phyloP scores from a whole-genome alignment of 441 rosid genomes.

The Pelargonium cotyledonis region DNA sequence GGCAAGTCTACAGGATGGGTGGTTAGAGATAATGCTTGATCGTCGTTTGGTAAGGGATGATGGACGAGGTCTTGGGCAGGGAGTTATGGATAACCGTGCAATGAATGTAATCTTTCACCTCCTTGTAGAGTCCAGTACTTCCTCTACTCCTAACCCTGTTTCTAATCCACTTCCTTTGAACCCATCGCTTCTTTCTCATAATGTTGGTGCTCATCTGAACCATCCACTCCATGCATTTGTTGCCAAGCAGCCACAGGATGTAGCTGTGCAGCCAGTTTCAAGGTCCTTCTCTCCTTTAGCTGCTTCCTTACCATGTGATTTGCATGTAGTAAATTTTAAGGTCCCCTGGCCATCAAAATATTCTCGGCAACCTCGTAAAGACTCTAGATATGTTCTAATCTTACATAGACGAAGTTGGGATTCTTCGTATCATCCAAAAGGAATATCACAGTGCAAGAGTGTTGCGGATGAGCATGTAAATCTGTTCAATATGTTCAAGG shows the following conservation, averaged over 20 bases:
- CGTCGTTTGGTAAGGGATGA: conserved; percentile 78
- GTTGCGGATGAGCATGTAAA: conserved; percentile 59
- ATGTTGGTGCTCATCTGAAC: conserved; percentile 64
- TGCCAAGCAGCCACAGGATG: conserved; percentile 65
- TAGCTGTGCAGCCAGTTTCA: conserved; percentile 43
- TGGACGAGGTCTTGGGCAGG: conserved; percentile 98
- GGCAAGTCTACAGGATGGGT: conserved; percentile 72
- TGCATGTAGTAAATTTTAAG: conserved; percentile 81
- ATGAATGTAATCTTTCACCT: conserved; percentile 73
- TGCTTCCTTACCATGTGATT: conserved; percentile 73
- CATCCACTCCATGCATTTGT: conserved; percentile 78
- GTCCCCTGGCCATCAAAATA: conserved; percentile 72
- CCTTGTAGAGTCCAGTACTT: conserved; percentile 57
- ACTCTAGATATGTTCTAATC: conserved; percentile 56
- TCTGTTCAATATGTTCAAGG: conserved; percentile 67
- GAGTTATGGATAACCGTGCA: conserved; percentile 87
- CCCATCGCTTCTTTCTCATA: conserved; percentile 85
- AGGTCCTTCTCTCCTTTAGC: conserved; percentile 69
- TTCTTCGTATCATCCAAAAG: conserved; percentile 57
- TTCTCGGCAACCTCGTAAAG: conserved; percentile 45
- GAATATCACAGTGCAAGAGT: conserved; percentile 51
- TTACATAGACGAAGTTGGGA: conserved; percentile 79
- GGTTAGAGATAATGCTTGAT: conserved; percentile 94
- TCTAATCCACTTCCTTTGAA: conserved; percentile 48
- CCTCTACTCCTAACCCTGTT: conserved; percentile 39